A percentile compares a stretch with the other conserved stretches of the same genome.
Conservation (phyloP, 495 filamentous ascomycete genomes). For the Penicillium turbatum region DNA sequence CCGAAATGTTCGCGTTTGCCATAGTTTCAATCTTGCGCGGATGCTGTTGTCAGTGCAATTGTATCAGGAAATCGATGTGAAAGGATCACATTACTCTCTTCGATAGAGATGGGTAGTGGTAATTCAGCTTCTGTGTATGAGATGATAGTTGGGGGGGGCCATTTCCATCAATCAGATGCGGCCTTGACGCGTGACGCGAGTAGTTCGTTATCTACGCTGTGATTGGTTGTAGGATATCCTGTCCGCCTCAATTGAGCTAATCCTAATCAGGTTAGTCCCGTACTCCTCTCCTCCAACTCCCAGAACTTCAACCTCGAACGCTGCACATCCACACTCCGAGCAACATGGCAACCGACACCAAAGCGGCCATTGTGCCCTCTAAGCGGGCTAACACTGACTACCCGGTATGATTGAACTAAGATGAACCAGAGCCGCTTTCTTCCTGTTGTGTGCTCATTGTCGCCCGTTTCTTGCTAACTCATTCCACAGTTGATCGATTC, state of each 20-base stretch:
- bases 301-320: constrained; percentile 29
- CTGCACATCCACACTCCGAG: constrained; percentile 21
- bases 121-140: background rate
- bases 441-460: background rate
- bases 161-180: constrained; percentile 5
- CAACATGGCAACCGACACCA: constrained; percentile 56
- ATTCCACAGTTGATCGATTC: constrained; percentile 82
- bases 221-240: constrained; percentile 11
- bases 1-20: constrained; percentile 2
- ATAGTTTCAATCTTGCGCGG: background rate
- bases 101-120: too few species aligned
- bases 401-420: constrained; percentile 55
- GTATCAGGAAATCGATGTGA: background rate
- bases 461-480: constrained; percentile 24
- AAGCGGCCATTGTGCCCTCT: constrained; percentile 63
- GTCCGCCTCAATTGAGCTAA: constrained; percentile 20
- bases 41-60: background rate
- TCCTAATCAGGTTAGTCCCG: constrained; percentile 18
- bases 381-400: constrained; percentile 72
- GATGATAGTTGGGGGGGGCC: background rate
- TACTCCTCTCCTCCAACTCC: constrained; percentile 24
- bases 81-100: background rate
- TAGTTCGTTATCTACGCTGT: constrained; percentile 10
- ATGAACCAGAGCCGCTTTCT: background rate
- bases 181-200: constrained; percentile 16